phyloP scores from a whole-genome alignment of 352 stramenopile genomes.

The Globisporangium heterothallicum region DNA sequence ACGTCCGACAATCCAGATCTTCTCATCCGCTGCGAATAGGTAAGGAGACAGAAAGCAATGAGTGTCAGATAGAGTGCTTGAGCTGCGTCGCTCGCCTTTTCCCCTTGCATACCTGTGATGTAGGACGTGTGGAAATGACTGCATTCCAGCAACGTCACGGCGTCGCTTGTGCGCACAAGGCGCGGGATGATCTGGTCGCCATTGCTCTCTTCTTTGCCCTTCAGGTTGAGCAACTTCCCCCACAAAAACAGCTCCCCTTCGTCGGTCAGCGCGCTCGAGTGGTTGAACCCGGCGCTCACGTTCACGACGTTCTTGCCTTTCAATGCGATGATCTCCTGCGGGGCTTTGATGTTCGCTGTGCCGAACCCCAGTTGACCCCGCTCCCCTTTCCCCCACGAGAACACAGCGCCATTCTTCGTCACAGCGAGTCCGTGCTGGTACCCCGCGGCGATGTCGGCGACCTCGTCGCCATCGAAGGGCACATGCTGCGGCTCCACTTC shows the following conservation, averaged over 20 bases:
- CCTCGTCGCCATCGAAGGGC: conserved; percentile 56
- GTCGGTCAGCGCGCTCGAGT: conserved; percentile 63
- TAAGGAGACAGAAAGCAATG: neutral
- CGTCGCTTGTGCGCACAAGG: conserved; percentile 61
- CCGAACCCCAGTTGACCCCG: conserved; percentile 78
- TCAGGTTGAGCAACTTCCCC: conserved; percentile 76
- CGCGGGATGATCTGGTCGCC: conserved; percentile 72
- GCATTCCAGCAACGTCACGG: conserved; percentile 61
- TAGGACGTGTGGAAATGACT: conserved; percentile 85
- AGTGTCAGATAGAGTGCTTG: neutral
- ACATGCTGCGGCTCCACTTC: conserved; percentile 50
- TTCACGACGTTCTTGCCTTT: conserved; percentile 56
- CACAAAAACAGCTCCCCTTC: conserved; percentile 81
- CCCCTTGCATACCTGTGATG: conserved; percentile 53
- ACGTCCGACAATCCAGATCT: conserved; percentile 72
- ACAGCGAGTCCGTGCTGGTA: conserved; percentile 78
- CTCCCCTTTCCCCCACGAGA: conserved; percentile 81
- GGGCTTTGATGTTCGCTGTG: conserved; percentile 60
- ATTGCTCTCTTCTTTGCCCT: conserved; percentile 52
- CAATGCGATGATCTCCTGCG: conserved; percentile 74
- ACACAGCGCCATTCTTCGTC: conserved; percentile 62
- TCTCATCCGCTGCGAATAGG: conserved; percentile 56
- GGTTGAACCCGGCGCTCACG: conserved; percentile 81
- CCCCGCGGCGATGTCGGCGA: conserved; percentile 64
- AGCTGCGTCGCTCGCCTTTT: neutral